Base-by-base conservation (phyloP, 495 filamentous ascomycete species). In the Aspergillus incahuasiensis region DNA sequence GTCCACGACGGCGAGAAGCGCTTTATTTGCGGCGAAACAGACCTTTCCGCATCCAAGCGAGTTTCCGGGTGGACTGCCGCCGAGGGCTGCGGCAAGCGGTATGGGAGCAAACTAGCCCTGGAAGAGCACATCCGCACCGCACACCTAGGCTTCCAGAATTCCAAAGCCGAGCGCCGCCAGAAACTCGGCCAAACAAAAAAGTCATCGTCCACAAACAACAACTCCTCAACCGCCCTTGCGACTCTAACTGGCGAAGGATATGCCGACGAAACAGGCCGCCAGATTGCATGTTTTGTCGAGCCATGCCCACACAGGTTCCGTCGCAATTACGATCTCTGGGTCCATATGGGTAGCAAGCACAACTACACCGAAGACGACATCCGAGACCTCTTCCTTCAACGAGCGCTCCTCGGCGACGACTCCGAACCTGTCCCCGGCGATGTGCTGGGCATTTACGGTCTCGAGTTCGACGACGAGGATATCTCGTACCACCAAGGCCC, bases 71-170 rank as follows among this genome's bases (percentile, higher is more conserved):
- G 89, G 87, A 73, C 82, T 53, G 80, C 78, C 21, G 66, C 78
- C 22, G 66, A 80, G 25, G 88, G 86, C 3, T 96, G 91, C 61
- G 86, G 84, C 0, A 77, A 80, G 48, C 74, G 74, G 16, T 91
- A 90, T 57, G 73, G 75, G 21, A 84, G 83, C 55, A 92, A 91
- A 66, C 72, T 78, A n/a, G 83, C 79, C 46, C 75, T 96, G 0
- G 88, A 91, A 69, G 86, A 90, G 44, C 91, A 96, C 59, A 78
- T 95, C 38, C 84, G 88, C 19, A 89, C 82, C 9, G 71, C 85
- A 0, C 91, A 96, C 66, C 63, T 94, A 34, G 83, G 84, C 4
- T 73, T 83, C 40, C 61, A 60, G 34, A 75, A 73, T 43, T 61
- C 71, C 49, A 76, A 76, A 66, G 73, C 73, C 2, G 71, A 74